A percentile compares a stretch with the other conserved stretches of the same genome.
Conservation (phyloP, 371 early-diverging fungal species). For the Cokeromyces recurvatus region DNA sequence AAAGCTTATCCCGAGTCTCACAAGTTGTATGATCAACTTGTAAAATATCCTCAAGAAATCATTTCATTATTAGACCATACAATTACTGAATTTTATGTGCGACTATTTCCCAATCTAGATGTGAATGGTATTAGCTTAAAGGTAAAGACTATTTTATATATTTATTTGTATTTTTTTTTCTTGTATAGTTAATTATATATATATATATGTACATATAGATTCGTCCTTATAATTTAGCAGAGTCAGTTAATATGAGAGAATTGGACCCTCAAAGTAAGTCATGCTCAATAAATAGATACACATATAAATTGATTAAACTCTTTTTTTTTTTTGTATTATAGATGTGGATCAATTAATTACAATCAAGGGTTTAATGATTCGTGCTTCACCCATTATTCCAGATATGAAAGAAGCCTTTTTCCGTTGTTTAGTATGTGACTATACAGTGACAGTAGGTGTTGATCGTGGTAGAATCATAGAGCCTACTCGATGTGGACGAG, state of each 20-base stretch:
- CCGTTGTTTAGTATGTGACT: slow-evolving; percentile 86
- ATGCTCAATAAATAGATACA: not conserved
- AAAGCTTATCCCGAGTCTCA: slow-evolving; percentile 59
- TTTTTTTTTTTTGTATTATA: slow-evolving; percentile 7
- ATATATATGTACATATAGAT: slow-evolving; percentile 48
- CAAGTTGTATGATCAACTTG: slow-evolving; percentile 81
- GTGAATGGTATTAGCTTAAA: slow-evolving; percentile 45
- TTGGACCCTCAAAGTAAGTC: slow-evolving; percentile 79
- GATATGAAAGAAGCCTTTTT: slow-evolving; percentile 94
- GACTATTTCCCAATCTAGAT: slow-evolving; percentile 52
- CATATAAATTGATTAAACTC: no score
- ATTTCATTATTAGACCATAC: slow-evolving; percentile 94
- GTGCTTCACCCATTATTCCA: slow-evolving; percentile 92
- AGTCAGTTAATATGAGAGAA: slow-evolving; percentile 87
- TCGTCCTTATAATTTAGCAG: slow-evolving; percentile 87
- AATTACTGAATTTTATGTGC: slow-evolving; percentile 74
- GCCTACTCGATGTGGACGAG: slow-evolving; percentile 87
- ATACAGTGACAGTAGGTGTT: slow-evolving; percentile 74
- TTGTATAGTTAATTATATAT: slow-evolving; percentile 1
- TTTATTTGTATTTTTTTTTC: no score
- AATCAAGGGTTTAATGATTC: slow-evolving; percentile 94
- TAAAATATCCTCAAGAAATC: slow-evolving; percentile 97
- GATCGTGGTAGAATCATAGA: slow-evolving; percentile 93
- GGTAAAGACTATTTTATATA: no score
- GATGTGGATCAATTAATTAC: slow-evolving; percentile 98